These are phyloP conservation scores for Incumbomyces delicatus DNA, from an alignment of 2,329 filamentous ascomycete species.

Conservation along the genomic window DNA sequence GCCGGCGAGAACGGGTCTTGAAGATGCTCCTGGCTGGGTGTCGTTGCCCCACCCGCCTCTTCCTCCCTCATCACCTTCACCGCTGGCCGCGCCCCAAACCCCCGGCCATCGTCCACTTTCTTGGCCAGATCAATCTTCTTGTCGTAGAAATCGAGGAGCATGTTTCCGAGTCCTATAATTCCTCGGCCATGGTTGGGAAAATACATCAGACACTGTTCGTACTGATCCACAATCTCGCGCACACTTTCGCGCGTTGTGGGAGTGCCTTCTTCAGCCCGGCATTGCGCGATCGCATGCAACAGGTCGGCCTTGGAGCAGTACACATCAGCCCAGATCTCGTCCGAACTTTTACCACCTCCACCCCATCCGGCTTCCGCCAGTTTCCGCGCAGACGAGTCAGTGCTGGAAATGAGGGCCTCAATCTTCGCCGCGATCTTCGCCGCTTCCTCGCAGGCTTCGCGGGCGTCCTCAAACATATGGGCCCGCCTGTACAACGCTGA, in stretches of 20 bases:
- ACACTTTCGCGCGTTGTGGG: constrained; percentile 28
- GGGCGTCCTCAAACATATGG: constrained; percentile 67
- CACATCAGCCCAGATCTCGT: constrained; percentile 76
- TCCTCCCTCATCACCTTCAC: constrained; percentile 6
- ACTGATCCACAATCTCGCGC: constrained; percentile 63
- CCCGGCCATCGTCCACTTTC: constrained; percentile 21
- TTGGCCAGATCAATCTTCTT: constrained; percentile 32
- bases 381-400: constrained; percentile 52
- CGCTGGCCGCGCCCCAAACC: constrained; percentile 21
- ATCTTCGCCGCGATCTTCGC: constrained; percentile 62
- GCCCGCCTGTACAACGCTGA: constrained; percentile 79
- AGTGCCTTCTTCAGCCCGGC: constrained; percentile 14
- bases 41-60: constrained; percentile 2
- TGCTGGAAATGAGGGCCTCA: constrained; percentile 55
- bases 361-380: constrained; percentile 59
- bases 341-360: constrained; percentile 67
- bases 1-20: constrained; percentile 1
- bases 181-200: constrained; percentile 70
- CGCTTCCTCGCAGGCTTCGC: constrained; percentile 72
- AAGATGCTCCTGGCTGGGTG: constrained; percentile 2
- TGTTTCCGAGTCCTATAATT: constrained; percentile 71
- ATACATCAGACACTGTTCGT: constrained; percentile 72
- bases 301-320: constrained; percentile 67
- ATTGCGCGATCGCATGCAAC: constrained; percentile 47
- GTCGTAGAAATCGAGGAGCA: constrained; percentile 76